phyloP scores from a whole-genome alignment of 1,284 basidiomycete species.

The Apiotrichum veenhuisii region DNA sequence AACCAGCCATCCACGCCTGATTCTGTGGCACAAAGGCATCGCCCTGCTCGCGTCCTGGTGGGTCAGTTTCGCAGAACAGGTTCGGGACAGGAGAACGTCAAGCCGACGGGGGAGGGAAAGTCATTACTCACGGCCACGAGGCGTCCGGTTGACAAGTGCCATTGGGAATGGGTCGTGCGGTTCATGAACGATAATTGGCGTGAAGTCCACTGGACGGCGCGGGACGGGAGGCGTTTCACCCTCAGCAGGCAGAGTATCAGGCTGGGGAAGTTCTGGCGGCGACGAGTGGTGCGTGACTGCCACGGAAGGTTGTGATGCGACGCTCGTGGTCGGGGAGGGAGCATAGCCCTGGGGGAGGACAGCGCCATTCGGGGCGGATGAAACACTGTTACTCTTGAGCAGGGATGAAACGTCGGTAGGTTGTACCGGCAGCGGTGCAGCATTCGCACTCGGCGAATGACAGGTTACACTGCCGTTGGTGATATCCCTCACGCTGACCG shows the following conservation, averaged over 20 bases:
- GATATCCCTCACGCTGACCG: not conserved
- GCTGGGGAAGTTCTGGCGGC: not conserved
- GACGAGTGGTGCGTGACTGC: not conserved
- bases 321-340: not conserved
- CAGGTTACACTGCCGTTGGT: not conserved
- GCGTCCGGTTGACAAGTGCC: constrained; percentile 2
- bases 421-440: not conserved
- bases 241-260: not conserved
- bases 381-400: not conserved
- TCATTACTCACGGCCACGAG: constrained; percentile 59
- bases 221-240: not conserved
- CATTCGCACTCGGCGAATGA: not conserved
- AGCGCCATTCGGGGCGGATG: no score
- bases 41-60: constrained; percentile 21
- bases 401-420: not conserved
- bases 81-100: constrained; percentile 59
- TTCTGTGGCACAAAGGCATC: constrained; percentile 56
- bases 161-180: constrained; percentile 58
- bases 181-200: constrained; percentile 55
- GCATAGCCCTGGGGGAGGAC: no score
- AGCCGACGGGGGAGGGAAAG: no score
- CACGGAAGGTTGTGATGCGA: not conserved
- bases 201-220: constrained; percentile 32
- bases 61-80: constrained; percentile 2
- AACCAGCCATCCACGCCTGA: constrained; percentile 64